phyloP scores from a whole-genome alignment of 176 grass and related monocot species.

The maize (Zea mays) region Zm-B73-REFERENCE-NAM-5.0 NC_050097.1:17399001-17399500 shows the following conservation, averaged over 20 bases:
- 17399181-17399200: background rate
- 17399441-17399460: background rate
- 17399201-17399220: no score
- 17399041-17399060: conserved; percentile 46
- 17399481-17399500: background rate
- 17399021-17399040: background rate
- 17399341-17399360: conserved; percentile 59
- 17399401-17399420: background rate
- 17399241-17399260: background rate
- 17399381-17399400: background rate
- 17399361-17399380: conserved; percentile 51
- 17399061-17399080: conserved; percentile 56
- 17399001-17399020: conserved; percentile 43
- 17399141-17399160: background rate
- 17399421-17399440: background rate
- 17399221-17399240: background rate
- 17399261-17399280: background rate
- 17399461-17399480: background rate
- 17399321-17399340: conserved; percentile 57
- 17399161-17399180: background rate
- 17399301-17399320: conserved; percentile 61
- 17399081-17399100: conserved; percentile 43
- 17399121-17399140: background rate
- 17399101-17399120: background rate
- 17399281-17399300: conserved; percentile 11